Evolutionary conservation across 1,284 basidiomycete species (phyloP), one percentile per base, ranked within the genome.

Genomic region (Moesziomyces parantarcticus): DNA sequence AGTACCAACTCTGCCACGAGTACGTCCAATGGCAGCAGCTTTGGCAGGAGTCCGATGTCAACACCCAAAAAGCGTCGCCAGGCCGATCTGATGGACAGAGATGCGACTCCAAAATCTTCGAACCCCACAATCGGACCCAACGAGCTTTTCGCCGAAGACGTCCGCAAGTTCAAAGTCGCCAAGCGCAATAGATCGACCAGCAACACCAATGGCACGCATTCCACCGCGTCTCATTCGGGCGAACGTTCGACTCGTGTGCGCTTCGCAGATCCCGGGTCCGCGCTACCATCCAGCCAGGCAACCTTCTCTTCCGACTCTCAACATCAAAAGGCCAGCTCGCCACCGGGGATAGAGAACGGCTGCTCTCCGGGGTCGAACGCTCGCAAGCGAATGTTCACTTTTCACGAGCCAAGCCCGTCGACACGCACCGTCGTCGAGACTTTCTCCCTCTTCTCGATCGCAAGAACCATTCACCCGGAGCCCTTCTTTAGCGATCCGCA

Each of bases 381-480:
- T 3, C 40, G 42, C 1, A 62, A 47, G n/a, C 53, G 59, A 3
- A 32, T 56, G 5, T 9, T 60, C 20, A 54, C 61, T 5, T 75
- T 69, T 18, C 58, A 65, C 39, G 66, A 75, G 23, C 53, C 66
- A 11, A 62, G 61, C 7, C 71, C 71, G 1, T 63, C 71, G 2
- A 9, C 52, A 14, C 41, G 48, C 5, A 53, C 52, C 11, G 86
- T 96, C 0, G 60, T 89, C 13, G 80, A 80, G 4, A 88, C 86
- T 23, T 83, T 92, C 42, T 88, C 89, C 43, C 76, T 82, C 1
- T 85, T 87, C 66, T 87, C 87, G 9, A 83, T 92, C 13, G 88
- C 89, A 2, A 85, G 84, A 36, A 89, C 89, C 69, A 83, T 92
- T 22, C 95, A 97, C 83, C 88, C 87, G 21, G 86, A 88, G 21